phyloP scores from a whole-genome alignment of 2,329 filamentous ascomycete genomes.

The Aspergillus floridensis region DNA sequence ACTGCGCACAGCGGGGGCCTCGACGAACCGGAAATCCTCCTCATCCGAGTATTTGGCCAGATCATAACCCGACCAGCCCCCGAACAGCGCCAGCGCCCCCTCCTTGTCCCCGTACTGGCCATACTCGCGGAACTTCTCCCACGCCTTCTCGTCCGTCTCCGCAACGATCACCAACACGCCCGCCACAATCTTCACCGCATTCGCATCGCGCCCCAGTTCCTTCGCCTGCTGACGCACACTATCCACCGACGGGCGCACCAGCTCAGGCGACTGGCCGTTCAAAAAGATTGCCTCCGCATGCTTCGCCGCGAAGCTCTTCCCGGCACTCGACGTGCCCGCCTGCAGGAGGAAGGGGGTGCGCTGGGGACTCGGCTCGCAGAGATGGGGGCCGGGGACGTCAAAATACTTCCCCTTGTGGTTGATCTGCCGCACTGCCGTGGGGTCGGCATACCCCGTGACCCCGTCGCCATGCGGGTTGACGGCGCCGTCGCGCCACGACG shows the following conservation, averaged over 20 bases:
- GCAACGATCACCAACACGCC: slow-evolving; percentile 46
- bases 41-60: slow-evolving; percentile 44
- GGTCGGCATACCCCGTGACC: slow-evolving; percentile 32
- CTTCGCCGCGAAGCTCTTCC: slow-evolving; percentile 46
- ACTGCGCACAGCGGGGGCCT: slow-evolving; percentile 42
- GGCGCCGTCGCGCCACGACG: slow-evolving; percentile 49
- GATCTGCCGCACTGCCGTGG: slow-evolving; percentile 36
- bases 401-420: slow-evolving; percentile 44
- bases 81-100: slow-evolving; percentile 46
- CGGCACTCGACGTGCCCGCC: slow-evolving; percentile 47
- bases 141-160: slow-evolving; percentile 45
- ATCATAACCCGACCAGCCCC: slow-evolving; percentile 49
- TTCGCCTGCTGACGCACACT: slow-evolving; percentile 41
- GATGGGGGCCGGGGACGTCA: slow-evolving; percentile 44
- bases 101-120: slow-evolving; percentile 46
- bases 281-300: slow-evolving; percentile 50
- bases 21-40: slow-evolving; percentile 46
- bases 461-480: slow-evolving; percentile 20
- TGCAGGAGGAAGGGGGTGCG: slow-evolving; percentile 50
- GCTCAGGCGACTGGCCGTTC: slow-evolving; percentile 44
- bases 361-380: slow-evolving; percentile 47
- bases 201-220: slow-evolving; percentile 39
- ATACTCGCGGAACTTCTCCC: slow-evolving; percentile 43
- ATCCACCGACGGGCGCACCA: slow-evolving; percentile 43
- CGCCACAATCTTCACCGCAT: slow-evolving; percentile 45